Evolutionary conservation across 345 rosid species (phyloP).

Genomic region (Theobroma cacao): DNA sequence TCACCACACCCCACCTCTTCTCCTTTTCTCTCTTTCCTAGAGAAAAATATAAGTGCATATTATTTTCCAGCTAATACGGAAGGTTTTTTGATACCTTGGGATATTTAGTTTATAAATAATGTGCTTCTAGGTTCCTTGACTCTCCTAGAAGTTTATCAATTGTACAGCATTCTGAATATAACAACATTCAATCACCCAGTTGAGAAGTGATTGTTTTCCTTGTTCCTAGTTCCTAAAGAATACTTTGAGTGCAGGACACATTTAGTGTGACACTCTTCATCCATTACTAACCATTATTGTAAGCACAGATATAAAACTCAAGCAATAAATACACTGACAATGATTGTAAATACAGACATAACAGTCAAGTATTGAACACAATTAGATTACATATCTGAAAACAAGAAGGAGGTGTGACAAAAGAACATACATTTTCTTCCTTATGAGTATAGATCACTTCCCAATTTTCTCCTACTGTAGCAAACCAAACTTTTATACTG

Average conservation of each 20-base stretch:
- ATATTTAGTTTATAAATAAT: neutral
- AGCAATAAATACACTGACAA: neutral
- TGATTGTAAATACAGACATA: neutral
- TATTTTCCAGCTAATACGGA: too few species aligned
- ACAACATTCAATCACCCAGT: neutral
- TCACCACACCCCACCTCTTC: too few species aligned
- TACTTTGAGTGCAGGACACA: neutral
- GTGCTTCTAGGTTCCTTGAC: neutral
- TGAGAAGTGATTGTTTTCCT: neutral
- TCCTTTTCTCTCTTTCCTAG: too few species aligned
- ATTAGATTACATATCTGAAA: neutral
- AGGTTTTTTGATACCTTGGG: too few species aligned
- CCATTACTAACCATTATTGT: neutral
- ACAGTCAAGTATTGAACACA: neutral
- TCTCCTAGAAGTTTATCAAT: neutral
- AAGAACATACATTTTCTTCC: neutral
- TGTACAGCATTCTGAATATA: neutral
- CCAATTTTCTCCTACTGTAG: neutral
- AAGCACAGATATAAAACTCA: neutral
- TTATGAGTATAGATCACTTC: neutral
- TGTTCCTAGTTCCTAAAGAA: neutral
- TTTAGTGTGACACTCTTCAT: neutral
- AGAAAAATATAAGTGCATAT: too few species aligned
- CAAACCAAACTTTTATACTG: constrained; percentile 48
- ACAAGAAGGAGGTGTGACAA: neutral